phyloP scores from a whole-genome alignment of 148 eudicot genomes.

The Polygonum aviculare region DNA sequence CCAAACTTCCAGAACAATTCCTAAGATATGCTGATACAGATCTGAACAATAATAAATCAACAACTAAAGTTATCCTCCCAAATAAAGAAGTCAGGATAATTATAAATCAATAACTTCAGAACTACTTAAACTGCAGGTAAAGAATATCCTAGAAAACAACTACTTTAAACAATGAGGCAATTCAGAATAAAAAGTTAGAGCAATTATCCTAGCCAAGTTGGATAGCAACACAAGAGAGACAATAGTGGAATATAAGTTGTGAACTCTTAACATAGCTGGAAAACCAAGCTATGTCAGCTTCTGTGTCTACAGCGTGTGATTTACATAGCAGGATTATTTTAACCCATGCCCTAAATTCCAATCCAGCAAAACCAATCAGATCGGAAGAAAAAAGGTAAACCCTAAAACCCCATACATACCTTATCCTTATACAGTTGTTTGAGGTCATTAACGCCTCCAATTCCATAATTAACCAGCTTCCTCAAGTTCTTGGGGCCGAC shows the following conservation, averaged over 20 bases:
- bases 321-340: too few relatives aligned
- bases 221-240: not conserved
- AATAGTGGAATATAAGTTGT: not conserved
- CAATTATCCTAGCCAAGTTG: not conserved
- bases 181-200: not conserved
- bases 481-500: constrained; percentile 90
- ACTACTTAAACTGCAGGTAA: not conserved
- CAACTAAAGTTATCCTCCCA: not conserved
- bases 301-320: too few relatives aligned
- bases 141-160: not conserved
- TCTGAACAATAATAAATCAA: not conserved
- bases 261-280: not conserved
- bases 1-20: not conserved
- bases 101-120: not conserved
- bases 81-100: not conserved
- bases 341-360: not conserved
- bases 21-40: not conserved
- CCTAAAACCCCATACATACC: constrained; percentile 20
- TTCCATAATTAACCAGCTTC: constrained; percentile 81
- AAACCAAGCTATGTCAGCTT: constrained; percentile 3
- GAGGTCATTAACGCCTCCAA: constrained; percentile 73
- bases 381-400: not conserved
- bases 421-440: constrained; percentile 77
- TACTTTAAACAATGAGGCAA: not conserved
- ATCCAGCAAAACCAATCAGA: not conserved